Evolutionary conservation across 139 green algal genomes (phyloP).

Genomic region (Coccomyxa sp.): DNA sequence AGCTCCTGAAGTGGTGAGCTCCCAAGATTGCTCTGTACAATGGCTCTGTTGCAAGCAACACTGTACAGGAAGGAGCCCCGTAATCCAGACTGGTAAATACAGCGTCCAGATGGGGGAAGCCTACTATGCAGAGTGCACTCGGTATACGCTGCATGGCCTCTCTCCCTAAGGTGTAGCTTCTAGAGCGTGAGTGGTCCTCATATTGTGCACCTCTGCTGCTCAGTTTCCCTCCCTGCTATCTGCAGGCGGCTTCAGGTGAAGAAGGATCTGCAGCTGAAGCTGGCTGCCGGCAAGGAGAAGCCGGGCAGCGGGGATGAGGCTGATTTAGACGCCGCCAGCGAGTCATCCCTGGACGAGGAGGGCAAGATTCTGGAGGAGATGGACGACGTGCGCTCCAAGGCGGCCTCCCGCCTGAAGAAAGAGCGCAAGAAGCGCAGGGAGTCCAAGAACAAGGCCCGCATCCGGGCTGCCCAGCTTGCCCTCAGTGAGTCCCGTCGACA

Average conservation of each 20-base stretch:
- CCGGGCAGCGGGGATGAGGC: background rate
- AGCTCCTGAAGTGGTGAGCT: conserved; percentile 86
- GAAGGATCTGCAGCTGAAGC: conserved; percentile 22
- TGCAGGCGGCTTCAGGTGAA: conserved; percentile 29
- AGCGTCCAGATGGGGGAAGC: too few relatives aligned
- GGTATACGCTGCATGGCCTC: too few relatives aligned
- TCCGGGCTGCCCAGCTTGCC: conserved; percentile 55
- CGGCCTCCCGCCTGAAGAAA: conserved; percentile 56
- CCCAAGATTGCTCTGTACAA: too few relatives aligned
- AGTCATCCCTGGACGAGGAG: conserved; percentile 62
- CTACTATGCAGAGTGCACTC: too few relatives aligned
- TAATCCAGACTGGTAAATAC: too few relatives aligned
- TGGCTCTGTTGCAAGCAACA: too few relatives aligned
- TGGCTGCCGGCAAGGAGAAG: background rate
- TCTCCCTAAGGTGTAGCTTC: too few relatives aligned
- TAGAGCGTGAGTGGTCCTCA: too few relatives aligned
- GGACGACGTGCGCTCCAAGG: conserved; percentile 66
- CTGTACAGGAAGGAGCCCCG: too few relatives aligned
- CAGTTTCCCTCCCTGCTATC: too few relatives aligned
- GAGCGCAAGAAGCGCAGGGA: conserved; percentile 66
- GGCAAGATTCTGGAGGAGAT: conserved; percentile 84
- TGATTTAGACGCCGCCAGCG: conserved; percentile 9
- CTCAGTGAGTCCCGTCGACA: background rate
- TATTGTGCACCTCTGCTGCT: too few relatives aligned
- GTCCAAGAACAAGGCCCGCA: conserved; percentile 72